These are phyloP conservation scores for Cynara cardunculus DNA, from an alignment of 129 eudicot species.

Conservation along the genomic window DNA sequence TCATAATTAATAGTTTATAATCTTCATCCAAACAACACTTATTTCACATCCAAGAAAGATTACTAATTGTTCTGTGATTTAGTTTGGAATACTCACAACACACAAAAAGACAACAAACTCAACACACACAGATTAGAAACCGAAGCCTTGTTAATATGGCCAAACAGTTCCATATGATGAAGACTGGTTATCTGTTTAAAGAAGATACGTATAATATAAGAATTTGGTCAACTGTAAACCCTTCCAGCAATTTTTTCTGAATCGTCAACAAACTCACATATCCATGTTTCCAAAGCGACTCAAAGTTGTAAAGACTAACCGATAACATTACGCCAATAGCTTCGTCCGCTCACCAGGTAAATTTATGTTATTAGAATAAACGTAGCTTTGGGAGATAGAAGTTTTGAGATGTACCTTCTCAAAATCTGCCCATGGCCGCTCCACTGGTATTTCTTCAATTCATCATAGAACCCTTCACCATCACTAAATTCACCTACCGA, in stretches of 20 bases:
- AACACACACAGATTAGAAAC: too few relatives aligned
- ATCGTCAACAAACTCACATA: background rate
- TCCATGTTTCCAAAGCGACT: background rate
- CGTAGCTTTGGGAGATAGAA: too few relatives aligned
- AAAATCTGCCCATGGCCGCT: too few relatives aligned
- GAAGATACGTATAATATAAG: background rate
- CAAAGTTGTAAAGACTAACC: background rate
- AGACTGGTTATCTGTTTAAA: background rate
- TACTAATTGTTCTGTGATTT: background rate
- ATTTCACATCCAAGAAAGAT: background rate
- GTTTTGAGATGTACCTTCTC: too few relatives aligned
- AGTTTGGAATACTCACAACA: background rate
- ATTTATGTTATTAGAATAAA: too few relatives aligned
- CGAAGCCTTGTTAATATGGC: too few relatives aligned
- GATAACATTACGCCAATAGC: background rate
- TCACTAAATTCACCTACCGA: too few relatives aligned
- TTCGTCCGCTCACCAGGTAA: too few relatives aligned
- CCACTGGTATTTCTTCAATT: too few relatives aligned
- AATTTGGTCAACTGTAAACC: background rate
- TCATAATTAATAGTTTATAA: too few relatives aligned
- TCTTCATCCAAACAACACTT: too few relatives aligned
- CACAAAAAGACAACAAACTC: background rate
- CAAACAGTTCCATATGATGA: background rate
- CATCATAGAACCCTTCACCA: too few relatives aligned
- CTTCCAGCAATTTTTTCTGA: background rate